Base-by-base conservation (phyloP, 2,329 filamentous ascomycete species). In the Xylaria hypoxylon region DNA sequence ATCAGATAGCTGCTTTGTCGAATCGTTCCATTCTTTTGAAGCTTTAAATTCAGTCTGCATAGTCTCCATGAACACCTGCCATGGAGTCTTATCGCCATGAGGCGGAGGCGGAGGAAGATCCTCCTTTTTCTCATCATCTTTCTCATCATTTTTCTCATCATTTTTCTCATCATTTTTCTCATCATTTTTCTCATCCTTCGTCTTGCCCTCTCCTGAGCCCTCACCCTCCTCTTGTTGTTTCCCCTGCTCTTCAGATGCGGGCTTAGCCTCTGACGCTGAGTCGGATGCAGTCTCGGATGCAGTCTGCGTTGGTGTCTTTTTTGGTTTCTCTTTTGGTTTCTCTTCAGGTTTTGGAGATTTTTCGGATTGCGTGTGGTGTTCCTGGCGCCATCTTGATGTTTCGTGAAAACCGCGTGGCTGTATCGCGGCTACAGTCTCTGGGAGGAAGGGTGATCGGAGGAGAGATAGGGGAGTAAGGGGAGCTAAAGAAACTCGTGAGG, bases 21-120 rank as follows among this genome's bases (percentile, higher is more conserved):
- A 97, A 77, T 99, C 96, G 77, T 99, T 97, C 96, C 96, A 99
- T 79, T 99, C 96, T 78, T 98, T 97, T 17, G 94, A 98, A 59
- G 93, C 92, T 80, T 97, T 94, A 82, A 99, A 97, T 81, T 99
- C 96, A 64, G 86, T 87, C 79, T 93, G 89, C 81, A 99, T 88
- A n/a, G 96, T 99, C 77, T 99, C 96, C 76, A 93, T 93, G 83
- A 99, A 99, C 35, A 99, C 96, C 79, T 98, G 93, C 94, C 96
- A 98, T 60, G 96, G 96, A 2, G 95, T 96, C 85, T 99, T 99
- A 83, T 97, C 94, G 68, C 96, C 96, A 77, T 99, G 96, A 22
- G 94, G 95, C n/a, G 96, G 95, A 15, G 94, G 95, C 24, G 95
- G 93, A 13, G 94, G 90, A 31, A 88, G 80, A 68, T 93, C 88